Evolutionary conservation across 345 rosid genomes (phyloP), one percentile per base, ranked within the genome.

Genomic region (Euphorbia lathyris): DNA sequence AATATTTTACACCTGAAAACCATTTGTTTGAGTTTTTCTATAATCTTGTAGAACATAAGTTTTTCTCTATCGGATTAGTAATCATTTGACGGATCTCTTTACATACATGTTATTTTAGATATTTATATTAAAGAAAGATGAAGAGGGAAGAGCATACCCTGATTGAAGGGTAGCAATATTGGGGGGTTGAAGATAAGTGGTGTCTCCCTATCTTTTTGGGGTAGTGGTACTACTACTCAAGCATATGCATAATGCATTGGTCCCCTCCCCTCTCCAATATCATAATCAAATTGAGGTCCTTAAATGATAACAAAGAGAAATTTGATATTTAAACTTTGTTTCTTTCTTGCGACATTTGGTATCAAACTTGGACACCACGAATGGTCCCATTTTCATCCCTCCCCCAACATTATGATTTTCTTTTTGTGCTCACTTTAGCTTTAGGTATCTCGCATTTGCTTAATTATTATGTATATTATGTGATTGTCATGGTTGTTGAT

Each of bases 151-250:
- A 26, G 56, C 34, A 66, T 66, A 42, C 25, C 16, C 36, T 57
- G 51, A 16, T 29, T 29, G 20, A 32, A 59, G 58, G 58, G 48
- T 68, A 73, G 42, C 55, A 40, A 1, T 10, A 78, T 62, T 22
- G 29, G 75, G 75, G 70, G 76, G 32, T 51, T 58, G 57, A 58
- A 52, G 48, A 3, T 34, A 59, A 11, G 52, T 66, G 81, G 77
- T 74, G 58, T 66, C 27, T 79, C 76, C 73, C 83, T 67, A 71
- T 84, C 84, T 48, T 69, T 58, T 9, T 56, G 42, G 61, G 27
- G 13, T 7, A 50, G 32, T 38, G 73, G 74, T 69, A 30, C 16
- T 34, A 25, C 60, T 26, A 25, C 40, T 65, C 52, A 65, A 53
- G 70, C n/a, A 34, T 34, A 34, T 34, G 4, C 67, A 65, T 47